phyloP scores from a whole-genome alignment of 441 rosid genomes.

The Populus hybrid region DNA sequence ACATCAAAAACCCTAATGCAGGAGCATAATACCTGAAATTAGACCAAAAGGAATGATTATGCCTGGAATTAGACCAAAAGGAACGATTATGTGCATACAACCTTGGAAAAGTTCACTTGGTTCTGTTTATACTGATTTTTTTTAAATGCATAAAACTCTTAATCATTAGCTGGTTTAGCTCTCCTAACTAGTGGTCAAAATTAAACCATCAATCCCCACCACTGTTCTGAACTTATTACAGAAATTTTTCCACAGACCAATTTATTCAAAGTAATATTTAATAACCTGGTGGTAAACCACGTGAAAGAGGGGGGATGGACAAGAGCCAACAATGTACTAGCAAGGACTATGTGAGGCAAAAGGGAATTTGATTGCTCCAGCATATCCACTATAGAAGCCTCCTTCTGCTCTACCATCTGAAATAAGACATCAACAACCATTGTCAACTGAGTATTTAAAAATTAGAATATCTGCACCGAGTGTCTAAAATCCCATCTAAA shows the following conservation, averaged over 20 bases:
- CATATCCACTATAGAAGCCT: conserved; percentile 40
- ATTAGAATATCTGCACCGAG: not conserved
- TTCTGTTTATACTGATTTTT: not conserved
- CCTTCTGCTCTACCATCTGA: conserved; percentile 35
- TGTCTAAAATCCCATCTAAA: not conserved
- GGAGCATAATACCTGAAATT: conserved; percentile 81
- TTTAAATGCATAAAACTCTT: not conserved
- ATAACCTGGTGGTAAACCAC: conserved; percentile 86
- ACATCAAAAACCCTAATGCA: conserved; percentile 88
- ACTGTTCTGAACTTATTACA: not conserved
- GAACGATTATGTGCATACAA: conserved; percentile 12
- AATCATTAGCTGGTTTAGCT: not conserved
- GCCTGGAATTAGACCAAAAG: not conserved
- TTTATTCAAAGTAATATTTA: not conserved
- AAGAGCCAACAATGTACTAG: conserved; percentile 86
- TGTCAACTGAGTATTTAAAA: not conserved
- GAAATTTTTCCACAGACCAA: not conserved
- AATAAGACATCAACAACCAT: conserved; percentile 10
- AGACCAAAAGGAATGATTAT: conserved; percentile 2
- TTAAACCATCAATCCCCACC: not conserved
- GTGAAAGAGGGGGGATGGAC: conserved; percentile 86
- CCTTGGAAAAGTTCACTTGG: not conserved
- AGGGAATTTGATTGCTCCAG: conserved; percentile 69
- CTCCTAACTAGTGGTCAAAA: not conserved
- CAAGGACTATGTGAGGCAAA: conserved; percentile 81